phyloP scores from a whole-genome alignment of 768 basidiomycete species.

The Tephrocybe rancida region DNA sequence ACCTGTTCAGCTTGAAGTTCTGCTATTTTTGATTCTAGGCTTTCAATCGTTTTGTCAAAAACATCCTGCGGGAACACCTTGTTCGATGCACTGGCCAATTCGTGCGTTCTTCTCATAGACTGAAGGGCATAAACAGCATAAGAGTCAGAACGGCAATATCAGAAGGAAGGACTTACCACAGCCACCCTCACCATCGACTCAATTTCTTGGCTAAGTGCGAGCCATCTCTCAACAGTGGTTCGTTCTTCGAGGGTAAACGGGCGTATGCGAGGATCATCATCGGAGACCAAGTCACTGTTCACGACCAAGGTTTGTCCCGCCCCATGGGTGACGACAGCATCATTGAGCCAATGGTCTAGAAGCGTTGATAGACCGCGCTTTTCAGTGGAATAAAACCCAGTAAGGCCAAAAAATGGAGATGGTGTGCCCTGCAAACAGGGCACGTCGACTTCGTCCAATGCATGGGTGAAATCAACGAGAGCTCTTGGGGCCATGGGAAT shows the following conservation, averaged over 20 bases:
- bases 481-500: conserved; percentile 7
- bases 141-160: not conserved
- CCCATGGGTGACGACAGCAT: conserved; percentile 9
- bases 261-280: conserved; percentile 42
- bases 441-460: conserved; percentile 8
- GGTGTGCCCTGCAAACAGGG: conserved; percentile 5
- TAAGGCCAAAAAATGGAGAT: conserved; percentile 5
- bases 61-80: conserved; percentile 2
- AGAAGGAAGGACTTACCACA: conserved; percentile 9
- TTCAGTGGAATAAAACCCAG: conserved; percentile 9
- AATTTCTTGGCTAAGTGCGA: conserved; percentile 34
- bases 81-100: not conserved
- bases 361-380: not conserved
- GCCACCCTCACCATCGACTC: conserved; percentile 14
- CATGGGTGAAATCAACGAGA: conserved; percentile 2
- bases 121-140: not conserved
- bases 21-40: conserved; percentile 15
- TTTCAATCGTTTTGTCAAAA: conserved; percentile 18
- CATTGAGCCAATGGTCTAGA: conserved; percentile 12
- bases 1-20: conserved; percentile 21
- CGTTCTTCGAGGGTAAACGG: conserved; percentile 41
- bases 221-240: conserved; percentile 33
- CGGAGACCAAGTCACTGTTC: conserved; percentile 24
- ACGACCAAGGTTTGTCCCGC: conserved; percentile 21
- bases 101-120: conserved; percentile 6